Evolutionary conservation across 129 eudicot genomes (phyloP).

Genomic region (Sambucus nigra): DNA sequence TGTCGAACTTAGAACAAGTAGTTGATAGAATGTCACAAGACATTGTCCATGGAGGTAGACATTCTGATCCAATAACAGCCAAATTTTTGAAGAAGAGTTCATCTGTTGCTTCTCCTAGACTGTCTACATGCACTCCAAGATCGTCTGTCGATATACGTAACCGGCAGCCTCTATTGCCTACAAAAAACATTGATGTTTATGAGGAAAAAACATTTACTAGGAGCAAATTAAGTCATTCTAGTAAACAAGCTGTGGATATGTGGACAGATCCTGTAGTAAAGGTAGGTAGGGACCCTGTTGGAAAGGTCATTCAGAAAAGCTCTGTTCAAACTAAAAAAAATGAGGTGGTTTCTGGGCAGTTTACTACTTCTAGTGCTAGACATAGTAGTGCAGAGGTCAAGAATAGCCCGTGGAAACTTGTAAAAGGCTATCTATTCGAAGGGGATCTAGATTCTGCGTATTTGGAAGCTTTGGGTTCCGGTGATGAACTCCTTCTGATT

Average conservation of each 20-base stretch:
- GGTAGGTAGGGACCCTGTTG: conserved; percentile 29
- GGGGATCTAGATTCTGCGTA: conserved; percentile 82
- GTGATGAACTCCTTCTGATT: conserved; percentile 54
- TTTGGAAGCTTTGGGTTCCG: conserved; percentile 60
- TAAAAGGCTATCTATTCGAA: conserved; percentile 44
- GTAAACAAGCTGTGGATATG: conserved; percentile 20
- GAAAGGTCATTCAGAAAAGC: conserved; percentile 23
- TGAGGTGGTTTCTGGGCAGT: conserved; percentile 25
- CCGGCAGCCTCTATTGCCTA: conserved; percentile 35
- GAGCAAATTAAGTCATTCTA: conserved; percentile 27
- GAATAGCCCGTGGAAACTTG: conserved; percentile 37
- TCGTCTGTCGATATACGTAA: conserved; percentile 47
- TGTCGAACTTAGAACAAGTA: conserved; percentile 57
- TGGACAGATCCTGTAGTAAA: conserved; percentile 37
- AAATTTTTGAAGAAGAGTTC: conserved; percentile 43
- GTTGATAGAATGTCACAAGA: conserved; percentile 60
- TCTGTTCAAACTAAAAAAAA: conserved; percentile 29
- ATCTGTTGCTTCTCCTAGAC: conserved; percentile 57
- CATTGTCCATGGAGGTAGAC: conserved; percentile 38
- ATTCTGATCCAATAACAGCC: conserved; percentile 28
- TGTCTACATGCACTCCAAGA: conserved; percentile 71
- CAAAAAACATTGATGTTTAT: conserved; percentile 36
- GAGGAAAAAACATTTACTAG: conserved; percentile 35
- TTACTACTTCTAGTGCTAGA: conserved; percentile 19
- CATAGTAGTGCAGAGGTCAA: conserved; percentile 26